Evolutionary conservation across 345 rosid genomes (phyloP).

Genomic region (Firmiana major): DNA sequence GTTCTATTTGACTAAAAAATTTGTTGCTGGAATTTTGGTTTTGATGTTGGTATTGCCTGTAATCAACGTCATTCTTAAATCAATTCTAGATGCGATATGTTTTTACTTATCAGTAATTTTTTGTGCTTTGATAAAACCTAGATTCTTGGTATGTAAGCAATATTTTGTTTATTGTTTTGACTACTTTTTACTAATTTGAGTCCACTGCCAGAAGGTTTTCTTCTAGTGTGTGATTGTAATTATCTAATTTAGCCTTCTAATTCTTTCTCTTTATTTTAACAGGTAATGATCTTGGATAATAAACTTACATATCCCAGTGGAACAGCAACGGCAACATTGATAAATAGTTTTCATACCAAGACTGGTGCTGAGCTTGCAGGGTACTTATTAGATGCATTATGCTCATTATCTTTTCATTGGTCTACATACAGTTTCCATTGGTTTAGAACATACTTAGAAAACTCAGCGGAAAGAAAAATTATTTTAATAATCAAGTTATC

Average conservation of each 20-base stretch:
- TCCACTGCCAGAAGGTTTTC: not conserved
- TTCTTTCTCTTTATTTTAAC: conserved; percentile 4
- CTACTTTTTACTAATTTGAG: not conserved
- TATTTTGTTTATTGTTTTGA: not conserved
- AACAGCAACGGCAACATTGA: conserved; percentile 91
- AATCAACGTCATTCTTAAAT: not conserved
- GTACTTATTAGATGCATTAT: conserved; percentile 31
- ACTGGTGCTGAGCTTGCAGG: conserved; percentile 91
- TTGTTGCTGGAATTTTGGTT: not conserved
- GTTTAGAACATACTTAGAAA: not conserved
- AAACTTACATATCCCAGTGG: conserved; percentile 97
- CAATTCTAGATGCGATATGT: not conserved
- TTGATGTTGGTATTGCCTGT: not conserved
- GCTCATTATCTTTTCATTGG: not conserved
- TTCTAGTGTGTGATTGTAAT: not conserved
- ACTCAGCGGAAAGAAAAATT: not conserved
- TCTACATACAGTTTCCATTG: conserved; percentile 2
- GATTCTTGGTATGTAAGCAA: not conserved
- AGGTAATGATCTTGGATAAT: conserved; percentile 90
- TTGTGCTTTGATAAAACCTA: not conserved
- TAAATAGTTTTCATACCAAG: conserved; percentile 86
- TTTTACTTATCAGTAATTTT: not conserved
- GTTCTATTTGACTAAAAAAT: not conserved
- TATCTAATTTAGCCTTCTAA: not conserved
- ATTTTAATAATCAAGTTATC: not conserved